These are phyloP conservation scores for Sphagnum contortum DNA, from an alignment of 225 moss, liverwort and hornwort species.

Conservation along the genomic window DNA sequence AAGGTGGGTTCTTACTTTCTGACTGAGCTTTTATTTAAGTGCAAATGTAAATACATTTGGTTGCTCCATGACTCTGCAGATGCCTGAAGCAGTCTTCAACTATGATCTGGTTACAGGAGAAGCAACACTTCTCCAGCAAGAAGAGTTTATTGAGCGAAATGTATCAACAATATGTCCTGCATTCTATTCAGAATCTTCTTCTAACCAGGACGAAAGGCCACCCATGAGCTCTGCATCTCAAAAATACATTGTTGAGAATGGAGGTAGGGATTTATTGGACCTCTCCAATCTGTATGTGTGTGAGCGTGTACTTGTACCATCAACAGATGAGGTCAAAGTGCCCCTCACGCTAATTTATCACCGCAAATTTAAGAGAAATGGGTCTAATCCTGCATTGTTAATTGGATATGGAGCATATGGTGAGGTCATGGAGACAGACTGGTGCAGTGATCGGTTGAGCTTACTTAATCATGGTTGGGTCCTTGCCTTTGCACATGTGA, in stretches of 20 bases:
- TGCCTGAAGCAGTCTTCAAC: slow-evolving; percentile 73
- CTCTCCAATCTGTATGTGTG: slow-evolving; percentile 60
- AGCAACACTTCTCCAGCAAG: slow-evolving; percentile 61
- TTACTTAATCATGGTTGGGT: slow-evolving; percentile 97
- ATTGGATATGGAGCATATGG: slow-evolving; percentile 97
- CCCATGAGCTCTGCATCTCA: no score
- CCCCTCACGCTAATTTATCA: slow-evolving; percentile 77
- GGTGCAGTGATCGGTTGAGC: slow-evolving; percentile 87
- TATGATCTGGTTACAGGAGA: slow-evolving; percentile 55
- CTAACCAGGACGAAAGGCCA: no score
- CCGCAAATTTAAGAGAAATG: slow-evolving; percentile 25
- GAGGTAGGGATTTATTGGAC: slow-evolving; percentile 21
- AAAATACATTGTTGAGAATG: background rate
- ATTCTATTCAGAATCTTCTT: no score
- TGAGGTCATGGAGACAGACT: slow-evolving; percentile 69
- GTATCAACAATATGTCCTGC: background rate
- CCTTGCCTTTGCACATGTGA: slow-evolving; percentile 83
- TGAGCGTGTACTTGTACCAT: slow-evolving; percentile 42
- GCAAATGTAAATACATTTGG: background rate
- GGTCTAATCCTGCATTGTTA: slow-evolving; percentile 57
- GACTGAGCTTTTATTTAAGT: background rate
- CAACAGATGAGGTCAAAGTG: slow-evolving; percentile 55
- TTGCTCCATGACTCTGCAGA: slow-evolving; percentile 20
- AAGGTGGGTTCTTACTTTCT: no score
- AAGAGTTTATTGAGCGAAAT: background rate